phyloP scores from a whole-genome alignment of 179 eudicot genomes.

The Carnegiea gigantea region DNA sequence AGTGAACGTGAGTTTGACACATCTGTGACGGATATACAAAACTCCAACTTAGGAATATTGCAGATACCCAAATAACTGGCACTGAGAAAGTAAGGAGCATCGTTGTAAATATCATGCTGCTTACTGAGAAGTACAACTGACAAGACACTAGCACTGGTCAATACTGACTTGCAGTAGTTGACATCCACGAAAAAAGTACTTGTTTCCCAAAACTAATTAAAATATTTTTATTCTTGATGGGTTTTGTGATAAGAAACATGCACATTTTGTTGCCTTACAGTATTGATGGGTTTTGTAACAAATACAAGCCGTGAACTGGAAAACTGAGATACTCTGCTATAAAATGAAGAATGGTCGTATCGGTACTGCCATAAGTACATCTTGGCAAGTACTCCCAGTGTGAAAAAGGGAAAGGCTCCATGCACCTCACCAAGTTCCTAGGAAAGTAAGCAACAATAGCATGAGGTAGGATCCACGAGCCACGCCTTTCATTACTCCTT shows the following conservation, averaged over 20 bases:
- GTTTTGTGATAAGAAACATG: background rate
- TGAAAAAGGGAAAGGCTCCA: background rate
- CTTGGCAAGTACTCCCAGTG: background rate
- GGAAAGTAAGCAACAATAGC: background rate
- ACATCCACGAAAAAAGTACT: no score
- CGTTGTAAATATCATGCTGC: no score
- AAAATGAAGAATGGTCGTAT: background rate
- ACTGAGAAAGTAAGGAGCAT: no score
- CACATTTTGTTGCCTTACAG: background rate
- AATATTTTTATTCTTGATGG: background rate
- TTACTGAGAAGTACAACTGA: no score
- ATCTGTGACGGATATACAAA: background rate
- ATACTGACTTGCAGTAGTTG: no score
- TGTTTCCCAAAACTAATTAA: no score
- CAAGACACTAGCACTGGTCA: no score
- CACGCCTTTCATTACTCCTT: background rate
- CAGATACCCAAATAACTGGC: no score
- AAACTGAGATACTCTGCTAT: background rate
- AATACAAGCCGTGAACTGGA: background rate
- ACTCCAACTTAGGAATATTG: no score
- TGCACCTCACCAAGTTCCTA: background rate
- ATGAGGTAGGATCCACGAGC: slow-evolving; percentile 7
- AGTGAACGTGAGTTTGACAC: no score
- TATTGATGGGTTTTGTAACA: background rate
- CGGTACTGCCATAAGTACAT: background rate